A percentile compares a stretch with the other conserved stretches of the same genome.
phyloP scores from a whole-genome alignment of 2,329 filamentous ascomycete genomes.

The Claviceps africana region DNA sequence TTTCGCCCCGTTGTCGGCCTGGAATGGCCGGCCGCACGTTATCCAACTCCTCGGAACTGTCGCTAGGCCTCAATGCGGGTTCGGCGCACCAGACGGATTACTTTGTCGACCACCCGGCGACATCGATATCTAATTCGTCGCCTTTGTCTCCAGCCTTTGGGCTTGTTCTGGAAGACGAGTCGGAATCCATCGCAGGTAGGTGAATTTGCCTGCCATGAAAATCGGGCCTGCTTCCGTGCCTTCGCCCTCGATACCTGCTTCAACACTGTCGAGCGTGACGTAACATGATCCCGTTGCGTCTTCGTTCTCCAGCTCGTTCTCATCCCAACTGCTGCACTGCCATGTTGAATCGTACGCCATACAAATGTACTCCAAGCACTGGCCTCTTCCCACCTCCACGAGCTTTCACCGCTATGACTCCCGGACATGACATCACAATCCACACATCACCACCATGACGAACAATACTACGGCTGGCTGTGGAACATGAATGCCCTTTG shows the following conservation, averaged over 20 bases:
- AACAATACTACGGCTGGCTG: background rate
- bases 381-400: background rate
- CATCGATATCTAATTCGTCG: slow-evolving; percentile 18
- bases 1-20: slow-evolving; percentile 29
- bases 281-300: background rate
- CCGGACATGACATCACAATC: background rate
- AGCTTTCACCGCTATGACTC: background rate
- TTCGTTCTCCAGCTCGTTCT: background rate
- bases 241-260: background rate
- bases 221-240: no score
- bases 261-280: background rate
- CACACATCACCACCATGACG: background rate
- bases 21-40: slow-evolving; percentile 28
- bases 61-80: slow-evolving; percentile 16
- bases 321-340: background rate
- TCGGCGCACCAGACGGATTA: slow-evolving; percentile 14
- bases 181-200: slow-evolving; percentile 2
- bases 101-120: slow-evolving; percentile 14
- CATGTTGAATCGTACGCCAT: background rate
- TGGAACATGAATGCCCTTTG: background rate
- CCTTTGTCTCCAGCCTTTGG: slow-evolving; percentile 7
- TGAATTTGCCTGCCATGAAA: background rate
- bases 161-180: slow-evolving; percentile 1
- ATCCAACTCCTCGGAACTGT: slow-evolving; percentile 34
- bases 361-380: background rate